Evolutionary conservation across 2,329 filamentous ascomycete species (phyloP).

Genomic region (Trichoderma afroharzianum): DNA sequence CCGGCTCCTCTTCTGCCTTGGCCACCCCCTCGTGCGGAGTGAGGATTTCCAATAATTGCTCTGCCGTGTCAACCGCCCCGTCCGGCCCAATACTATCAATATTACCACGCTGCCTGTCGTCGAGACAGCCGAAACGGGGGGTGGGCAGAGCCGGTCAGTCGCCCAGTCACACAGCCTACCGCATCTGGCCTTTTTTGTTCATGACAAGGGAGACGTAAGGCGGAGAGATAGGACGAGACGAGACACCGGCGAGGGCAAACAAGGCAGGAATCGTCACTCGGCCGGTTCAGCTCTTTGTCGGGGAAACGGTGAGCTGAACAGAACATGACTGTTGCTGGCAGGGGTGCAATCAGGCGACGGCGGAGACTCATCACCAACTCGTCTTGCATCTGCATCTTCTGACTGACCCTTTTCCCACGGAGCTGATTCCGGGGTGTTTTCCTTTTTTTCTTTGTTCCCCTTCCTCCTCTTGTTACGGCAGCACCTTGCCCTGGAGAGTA

Average conservation of each 20-base stretch:
- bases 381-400: conserved; percentile 11
- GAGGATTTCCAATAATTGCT: conserved; percentile 17
- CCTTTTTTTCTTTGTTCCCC: background rate
- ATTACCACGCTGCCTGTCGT: background rate
- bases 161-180: background rate
- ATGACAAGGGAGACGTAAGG: conserved; percentile 4
- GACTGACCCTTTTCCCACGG: background rate
- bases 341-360: conserved; percentile 14
- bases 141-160: background rate
- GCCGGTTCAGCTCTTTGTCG: background rate
- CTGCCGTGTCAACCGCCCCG: background rate
- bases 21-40: conserved; percentile 13
- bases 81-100: background rate
- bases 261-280: conserved; percentile 9
- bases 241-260: background rate
- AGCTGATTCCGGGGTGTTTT: background rate
- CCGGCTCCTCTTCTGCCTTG: background rate
- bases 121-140: background rate
- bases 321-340: conserved; percentile 9
- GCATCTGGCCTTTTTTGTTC: background rate
- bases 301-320: conserved; percentile 2
- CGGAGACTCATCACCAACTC: conserved; percentile 13
- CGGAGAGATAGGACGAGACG: background rate
- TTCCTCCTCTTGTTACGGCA: background rate
- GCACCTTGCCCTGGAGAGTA: background rate